Base-by-base conservation (phyloP, 2,329 filamentous ascomycete genomes). In the Aureobasidium melanogenum region DNA sequence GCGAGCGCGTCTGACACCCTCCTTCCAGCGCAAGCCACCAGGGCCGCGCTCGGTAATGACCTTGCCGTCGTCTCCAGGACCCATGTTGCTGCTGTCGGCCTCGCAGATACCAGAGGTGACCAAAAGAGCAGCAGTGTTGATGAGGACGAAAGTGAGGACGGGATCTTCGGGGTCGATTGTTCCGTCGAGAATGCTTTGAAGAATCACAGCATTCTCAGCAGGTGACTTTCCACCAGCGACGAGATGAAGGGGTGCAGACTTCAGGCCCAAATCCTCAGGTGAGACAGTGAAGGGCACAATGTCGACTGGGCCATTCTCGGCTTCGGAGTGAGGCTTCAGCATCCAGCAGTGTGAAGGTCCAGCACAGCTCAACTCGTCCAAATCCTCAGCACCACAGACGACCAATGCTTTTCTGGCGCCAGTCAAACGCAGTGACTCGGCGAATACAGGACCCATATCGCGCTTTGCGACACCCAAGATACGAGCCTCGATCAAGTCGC, bases 301-400 rank as follows among this genome's bases (percentile, higher is more conserved):
- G 60, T 81, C 83, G 69, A 74, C 84, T 68, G 76, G 67, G 50
- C 72, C 73, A 5, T 72, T 71, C 51, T 76, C 75, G 52, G 17
- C 71, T 67, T 80, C 80, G 1, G 76, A 70, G 56, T 77, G 74
- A 64, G 82, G 80, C 5, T 77, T 78, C 28, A 97, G 76, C 75
- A 85, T 85, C 94, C 94, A 99, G 81, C 92, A 96, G 69, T 89
- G 86, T 2, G 92, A 96, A 38, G 81, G 81, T 0, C 94, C 93
- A 1, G 93, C 94, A 67, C 93, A 97, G 68, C 89, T 94, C 64
- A 99, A 84, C 77, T 99, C 94, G 72, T 99, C 94, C 32, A 99
- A 84, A 68, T 97, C 91, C 76, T 97, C 95, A 66, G 89, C 88
- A 46, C 94, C 94, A 71, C 93, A 99, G 19, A 97, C 89, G 24